Conservation (phyloP, 1,284 basidiomycete species). For the Ustilago esculenta region DNA sequence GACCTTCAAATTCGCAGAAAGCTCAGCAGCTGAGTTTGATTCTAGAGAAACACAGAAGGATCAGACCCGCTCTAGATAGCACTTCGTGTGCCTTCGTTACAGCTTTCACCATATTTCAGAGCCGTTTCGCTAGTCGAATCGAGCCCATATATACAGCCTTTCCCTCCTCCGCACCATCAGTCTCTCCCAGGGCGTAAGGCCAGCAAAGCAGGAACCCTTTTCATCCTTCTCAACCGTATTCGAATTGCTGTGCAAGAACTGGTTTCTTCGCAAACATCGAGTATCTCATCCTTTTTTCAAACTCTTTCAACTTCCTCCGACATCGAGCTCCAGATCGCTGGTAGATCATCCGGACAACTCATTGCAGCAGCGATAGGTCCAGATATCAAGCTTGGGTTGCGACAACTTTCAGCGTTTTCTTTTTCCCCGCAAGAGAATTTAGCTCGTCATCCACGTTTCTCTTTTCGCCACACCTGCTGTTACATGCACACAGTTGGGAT, state of each 20-base stretch:
- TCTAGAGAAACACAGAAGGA: too few relatives aligned
- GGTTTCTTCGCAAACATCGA: slow-evolving; percentile 29
- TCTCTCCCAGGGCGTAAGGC: neutral
- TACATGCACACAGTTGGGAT: too few relatives aligned
- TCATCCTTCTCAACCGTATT: neutral
- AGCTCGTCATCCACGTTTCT: too few relatives aligned
- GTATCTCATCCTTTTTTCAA: neutral
- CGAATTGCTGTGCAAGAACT: slow-evolving; percentile 6
- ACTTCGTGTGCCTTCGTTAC: too few relatives aligned
- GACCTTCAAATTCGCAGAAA: slow-evolving; percentile 2
- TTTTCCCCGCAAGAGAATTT: too few relatives aligned
- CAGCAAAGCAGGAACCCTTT: slow-evolving; percentile 5
- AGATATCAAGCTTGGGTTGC: too few relatives aligned
- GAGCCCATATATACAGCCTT: neutral
- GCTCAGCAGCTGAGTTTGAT: neutral
- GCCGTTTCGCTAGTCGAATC: slow-evolving; percentile 12
- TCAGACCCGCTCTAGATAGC: too few relatives aligned
- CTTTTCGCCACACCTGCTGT: too few relatives aligned
- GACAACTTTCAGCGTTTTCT: too few relatives aligned
- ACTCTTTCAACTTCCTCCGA: neutral
- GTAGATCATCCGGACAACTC: too few relatives aligned
- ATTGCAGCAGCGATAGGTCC: too few relatives aligned
- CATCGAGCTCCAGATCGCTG: slow-evolving; percentile 18
- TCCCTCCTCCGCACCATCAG: neutral
- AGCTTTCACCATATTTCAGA: too few relatives aligned